Percentiles rank a stretch among this genome's conserved stretches.
Evolutionary conservation across 2,329 filamentous ascomycete genomes (phyloP).

Genomic region (Hypoxylon sp.): DNA sequence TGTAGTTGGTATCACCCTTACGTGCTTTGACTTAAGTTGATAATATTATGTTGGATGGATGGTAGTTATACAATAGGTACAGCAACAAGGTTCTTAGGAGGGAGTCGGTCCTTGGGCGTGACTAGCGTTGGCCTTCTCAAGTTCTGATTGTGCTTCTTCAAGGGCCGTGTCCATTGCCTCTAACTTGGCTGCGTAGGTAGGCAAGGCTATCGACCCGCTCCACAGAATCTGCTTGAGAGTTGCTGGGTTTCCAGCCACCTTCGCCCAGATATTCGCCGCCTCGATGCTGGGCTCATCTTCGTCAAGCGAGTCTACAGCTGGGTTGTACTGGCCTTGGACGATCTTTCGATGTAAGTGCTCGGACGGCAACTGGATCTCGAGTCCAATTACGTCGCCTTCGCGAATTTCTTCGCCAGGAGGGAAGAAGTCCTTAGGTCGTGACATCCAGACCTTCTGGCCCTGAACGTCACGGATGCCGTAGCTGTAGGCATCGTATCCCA

Average conservation of each 20-base stretch:
- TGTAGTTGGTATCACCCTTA: slow-evolving; percentile 93
- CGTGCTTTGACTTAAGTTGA: slow-evolving; percentile 81
- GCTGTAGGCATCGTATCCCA: slow-evolving; percentile 92
- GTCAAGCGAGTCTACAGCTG: slow-evolving; percentile 79
- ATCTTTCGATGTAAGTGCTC: slow-evolving; percentile 89
- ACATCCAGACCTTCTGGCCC: slow-evolving; percentile 94
- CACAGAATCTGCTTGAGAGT: too few relatives aligned
- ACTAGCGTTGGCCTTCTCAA: neutral
- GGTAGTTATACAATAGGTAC: neutral
- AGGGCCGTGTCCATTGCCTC: neutral
- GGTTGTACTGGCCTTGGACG: slow-evolving; percentile 89
- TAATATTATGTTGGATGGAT: neutral
- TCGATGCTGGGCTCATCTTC: slow-evolving; percentile 70
- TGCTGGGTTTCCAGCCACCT: too few relatives aligned
- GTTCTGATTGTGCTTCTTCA: too few relatives aligned
- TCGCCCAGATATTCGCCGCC: slow-evolving; percentile 82
- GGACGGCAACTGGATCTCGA: slow-evolving; percentile 89
- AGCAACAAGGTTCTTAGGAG: neutral
- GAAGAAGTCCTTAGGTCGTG: slow-evolving; percentile 91
- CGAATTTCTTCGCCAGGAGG: slow-evolving; percentile 81
- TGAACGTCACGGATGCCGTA: slow-evolving; percentile 92
- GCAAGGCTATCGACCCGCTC: too few relatives aligned
- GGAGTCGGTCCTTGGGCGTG: neutral
- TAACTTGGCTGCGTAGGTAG: neutral
- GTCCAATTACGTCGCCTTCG: slow-evolving; percentile 93